These are phyloP conservation scores for Backusella psychrophila DNA, from an alignment of 192 early-diverging fungal genomes.

Conservation along the genomic window DNA sequence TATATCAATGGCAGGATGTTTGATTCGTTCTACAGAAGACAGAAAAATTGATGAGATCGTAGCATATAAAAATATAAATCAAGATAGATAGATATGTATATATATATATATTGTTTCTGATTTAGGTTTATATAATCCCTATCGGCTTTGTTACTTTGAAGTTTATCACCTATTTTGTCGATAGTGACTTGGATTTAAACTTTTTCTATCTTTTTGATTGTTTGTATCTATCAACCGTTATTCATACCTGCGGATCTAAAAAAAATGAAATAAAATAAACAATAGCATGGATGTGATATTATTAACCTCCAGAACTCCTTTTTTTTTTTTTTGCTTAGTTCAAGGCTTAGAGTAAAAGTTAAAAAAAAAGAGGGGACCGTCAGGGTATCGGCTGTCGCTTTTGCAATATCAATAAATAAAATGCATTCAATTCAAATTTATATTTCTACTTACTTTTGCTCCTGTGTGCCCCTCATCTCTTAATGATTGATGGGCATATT, in stretches of 20 bases:
- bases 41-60: neutral
- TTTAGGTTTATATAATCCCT: neutral
- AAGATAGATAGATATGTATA: neutral
- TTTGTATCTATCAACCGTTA: neutral
- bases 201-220: neutral
- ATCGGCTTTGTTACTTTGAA: neutral
- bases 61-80: neutral
- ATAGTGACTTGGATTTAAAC: neutral
- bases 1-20: neutral
- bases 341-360: neutral
- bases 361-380: neutral
- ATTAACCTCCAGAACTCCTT: neutral
- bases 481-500: neutral
- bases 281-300: neutral
- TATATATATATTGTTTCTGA: neutral
- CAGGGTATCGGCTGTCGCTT: neutral
- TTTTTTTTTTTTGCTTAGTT: neutral
- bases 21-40: neutral
- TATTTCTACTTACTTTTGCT: neutral
- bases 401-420: neutral
- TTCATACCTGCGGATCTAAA: neutral
- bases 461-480: neutral
- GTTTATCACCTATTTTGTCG: neutral
- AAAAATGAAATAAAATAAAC: neutral
- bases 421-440: neutral